Evolutionary conservation across 2,329 filamentous ascomycete species (phyloP).

Genomic region (Diaporthe vaccinii): DNA sequence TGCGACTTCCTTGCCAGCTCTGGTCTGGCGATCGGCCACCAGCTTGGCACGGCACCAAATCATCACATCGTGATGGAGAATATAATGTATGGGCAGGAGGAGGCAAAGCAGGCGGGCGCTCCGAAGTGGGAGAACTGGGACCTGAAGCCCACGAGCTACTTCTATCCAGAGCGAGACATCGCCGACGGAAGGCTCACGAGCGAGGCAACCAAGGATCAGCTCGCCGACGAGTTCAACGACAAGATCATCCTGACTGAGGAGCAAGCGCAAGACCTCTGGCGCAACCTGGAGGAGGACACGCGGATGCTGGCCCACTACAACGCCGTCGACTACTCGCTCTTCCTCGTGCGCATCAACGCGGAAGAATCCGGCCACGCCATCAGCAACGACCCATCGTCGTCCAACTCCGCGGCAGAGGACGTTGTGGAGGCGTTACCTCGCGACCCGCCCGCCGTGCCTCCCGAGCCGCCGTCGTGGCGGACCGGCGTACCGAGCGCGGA

Average conservation of each 20-base stretch:
- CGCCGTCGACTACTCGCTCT: slow-evolving; percentile 82
- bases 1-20: slow-evolving; percentile 75
- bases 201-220: slow-evolving; percentile 73
- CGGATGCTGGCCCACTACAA: slow-evolving; percentile 72
- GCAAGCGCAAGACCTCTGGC: slow-evolving; percentile 69
- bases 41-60: slow-evolving; percentile 72
- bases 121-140: slow-evolving; percentile 78
- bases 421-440: slow-evolving; percentile 46
- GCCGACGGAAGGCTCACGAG: slow-evolving; percentile 73
- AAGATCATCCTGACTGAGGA: slow-evolving; percentile 70
- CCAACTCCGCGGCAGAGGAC: slow-evolving; percentile 38
- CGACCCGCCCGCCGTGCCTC: slow-evolving; percentile 52
- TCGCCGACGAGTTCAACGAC: slow-evolving; percentile 77
- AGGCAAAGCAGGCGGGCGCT: slow-evolving; percentile 50
- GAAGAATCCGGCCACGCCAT: slow-evolving; percentile 33
- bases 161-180: slow-evolving; percentile 81
- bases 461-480: slow-evolving; percentile 67
- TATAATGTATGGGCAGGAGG: slow-evolving; percentile 71
- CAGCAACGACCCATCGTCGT: slow-evolving; percentile 43
- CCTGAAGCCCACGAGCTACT: slow-evolving; percentile 80
- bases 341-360: slow-evolving; percentile 68
- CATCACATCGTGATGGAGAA: slow-evolving; percentile 88
- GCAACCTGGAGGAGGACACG: slow-evolving; percentile 72
- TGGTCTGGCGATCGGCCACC: slow-evolving; percentile 68
- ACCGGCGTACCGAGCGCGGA: slow-evolving; percentile 72